Conservation (phyloP, 441 rosid species). For the Mallotus japonicus region DNA sequence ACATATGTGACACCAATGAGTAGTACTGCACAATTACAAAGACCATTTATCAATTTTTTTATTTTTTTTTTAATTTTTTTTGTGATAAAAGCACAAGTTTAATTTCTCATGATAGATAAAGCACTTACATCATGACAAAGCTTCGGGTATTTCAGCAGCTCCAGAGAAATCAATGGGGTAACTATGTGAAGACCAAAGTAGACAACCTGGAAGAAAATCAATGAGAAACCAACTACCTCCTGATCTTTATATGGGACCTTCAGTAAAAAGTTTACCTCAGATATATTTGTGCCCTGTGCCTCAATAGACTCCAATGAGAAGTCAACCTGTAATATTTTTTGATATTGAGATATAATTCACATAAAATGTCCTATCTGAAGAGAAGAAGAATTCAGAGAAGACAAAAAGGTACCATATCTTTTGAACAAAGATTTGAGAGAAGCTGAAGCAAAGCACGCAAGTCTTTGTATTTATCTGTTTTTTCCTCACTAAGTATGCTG, state of each 20-base stretch:
- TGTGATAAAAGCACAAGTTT: conserved; percentile 5
- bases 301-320: conserved; percentile 82
- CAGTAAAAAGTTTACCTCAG: conserved; percentile 57
- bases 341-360: conserved; percentile 9
- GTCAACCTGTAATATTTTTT: conserved; percentile 60
- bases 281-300: conserved; percentile 63
- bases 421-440: conserved; percentile 89
- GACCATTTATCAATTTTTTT: conserved; percentile 24
- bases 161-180: conserved; percentile 85
- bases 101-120: conserved; percentile 20
- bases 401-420: conserved; percentile 69
- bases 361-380: not conserved
- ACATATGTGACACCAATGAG: conserved; percentile 77
- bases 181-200: conserved; percentile 91
- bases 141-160: conserved; percentile 92
- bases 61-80: not conserved
- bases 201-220: conserved; percentile 67
- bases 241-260: conserved; percentile 19
- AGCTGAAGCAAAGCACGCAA: conserved; percentile 96
- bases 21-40: conserved; percentile 62
- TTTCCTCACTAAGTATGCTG: conserved; percentile 76
- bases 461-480: conserved; percentile 85
- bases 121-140: conserved; percentile 92
- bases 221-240: conserved; percentile 32
- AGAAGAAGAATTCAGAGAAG: not conserved